A percentile compares a stretch with the other conserved stretches of the same genome.
Conservation (phyloP, 2,329 filamentous ascomycete genomes). For the Ceratocystis smalleyi region DNA sequence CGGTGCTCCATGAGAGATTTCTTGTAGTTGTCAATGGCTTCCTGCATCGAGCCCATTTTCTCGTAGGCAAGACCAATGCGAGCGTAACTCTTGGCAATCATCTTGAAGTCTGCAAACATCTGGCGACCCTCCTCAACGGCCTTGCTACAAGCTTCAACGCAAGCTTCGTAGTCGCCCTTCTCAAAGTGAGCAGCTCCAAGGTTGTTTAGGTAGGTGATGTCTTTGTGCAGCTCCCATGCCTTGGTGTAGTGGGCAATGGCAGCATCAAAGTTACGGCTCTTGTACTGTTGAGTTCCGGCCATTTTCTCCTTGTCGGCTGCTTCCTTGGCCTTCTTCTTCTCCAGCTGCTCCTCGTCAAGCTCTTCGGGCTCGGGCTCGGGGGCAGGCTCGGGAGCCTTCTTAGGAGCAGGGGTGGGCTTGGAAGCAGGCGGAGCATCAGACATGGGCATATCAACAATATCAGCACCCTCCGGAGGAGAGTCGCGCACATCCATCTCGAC, state of each 20-base stretch:
- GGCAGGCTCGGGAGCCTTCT: constrained; percentile 32
- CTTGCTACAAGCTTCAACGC: constrained; percentile 73
- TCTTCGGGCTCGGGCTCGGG: constrained; percentile 52
- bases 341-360: constrained; percentile 67
- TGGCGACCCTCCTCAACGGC: constrained; percentile 81
- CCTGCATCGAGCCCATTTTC: constrained; percentile 63
- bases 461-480: constrained; percentile 21
- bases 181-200: constrained; percentile 87
- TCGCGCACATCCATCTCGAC: constrained; percentile 60
- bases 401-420: constrained; percentile 26
- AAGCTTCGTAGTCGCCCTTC: constrained; percentile 82
- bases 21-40: constrained; percentile 80
- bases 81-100: constrained; percentile 94
- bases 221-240: constrained; percentile 88
- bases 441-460: constrained; percentile 56
- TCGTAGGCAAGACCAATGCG: constrained; percentile 91
- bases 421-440: constrained; percentile 41
- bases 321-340: constrained; percentile 80
- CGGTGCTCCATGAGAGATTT: constrained; percentile 92
- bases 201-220: constrained; percentile 97
- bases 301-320: constrained; percentile 91
- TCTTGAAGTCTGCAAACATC: constrained; percentile 91
- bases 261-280: constrained; percentile 92
- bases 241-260: constrained; percentile 90
- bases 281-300: constrained; percentile 86